These are phyloP conservation scores for Tulasnella sp. DNA, from an alignment of 768 basidiomycete species.

Conservation along the genomic window DNA sequence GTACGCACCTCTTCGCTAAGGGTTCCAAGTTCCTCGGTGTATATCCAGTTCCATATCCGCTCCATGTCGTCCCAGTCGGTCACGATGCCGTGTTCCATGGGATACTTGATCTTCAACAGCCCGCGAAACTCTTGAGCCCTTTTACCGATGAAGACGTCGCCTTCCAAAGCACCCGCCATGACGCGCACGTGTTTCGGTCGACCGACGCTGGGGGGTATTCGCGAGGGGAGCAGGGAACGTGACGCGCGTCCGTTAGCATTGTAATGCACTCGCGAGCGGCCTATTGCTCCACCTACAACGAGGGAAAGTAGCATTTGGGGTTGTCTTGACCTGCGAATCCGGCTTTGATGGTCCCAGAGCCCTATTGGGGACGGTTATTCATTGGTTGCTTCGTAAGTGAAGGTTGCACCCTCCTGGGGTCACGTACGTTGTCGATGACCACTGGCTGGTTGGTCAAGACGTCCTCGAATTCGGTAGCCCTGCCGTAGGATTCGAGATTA, in stretches of 20 bases:
- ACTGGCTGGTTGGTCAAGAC: constrained; percentile 97
- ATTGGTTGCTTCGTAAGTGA: not conserved
- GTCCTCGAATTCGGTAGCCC: constrained; percentile 84
- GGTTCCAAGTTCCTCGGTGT: constrained; percentile 89
- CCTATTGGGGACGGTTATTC: constrained; percentile 35
- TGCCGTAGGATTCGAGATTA: constrained; percentile 21
- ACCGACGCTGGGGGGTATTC: constrained; percentile 63
- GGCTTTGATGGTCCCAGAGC: constrained; percentile 96
- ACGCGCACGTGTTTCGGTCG: constrained; percentile 95
- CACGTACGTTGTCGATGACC: constrained; percentile 91
- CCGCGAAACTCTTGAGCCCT: constrained; percentile 94
- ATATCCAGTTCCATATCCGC: constrained; percentile 97
- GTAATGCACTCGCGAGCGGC: not conserved
- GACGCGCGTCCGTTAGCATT: not conserved
- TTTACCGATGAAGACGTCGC: constrained; percentile 91
- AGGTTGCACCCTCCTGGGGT: not conserved
- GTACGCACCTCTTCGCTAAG: constrained; percentile 83
- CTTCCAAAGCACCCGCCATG: constrained; percentile 95
- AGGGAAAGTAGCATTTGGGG: constrained; percentile 98
- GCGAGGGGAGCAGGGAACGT: no score
- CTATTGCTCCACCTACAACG: constrained; percentile 54
- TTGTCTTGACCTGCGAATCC: constrained; percentile 99
- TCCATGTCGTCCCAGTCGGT: constrained; percentile 99
- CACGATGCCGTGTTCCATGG: constrained; percentile 98
- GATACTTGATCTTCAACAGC: constrained; percentile 94